phyloP scores from a whole-genome alignment of 768 basidiomycete genomes.

The Tubosaeta sp. region DNA sequence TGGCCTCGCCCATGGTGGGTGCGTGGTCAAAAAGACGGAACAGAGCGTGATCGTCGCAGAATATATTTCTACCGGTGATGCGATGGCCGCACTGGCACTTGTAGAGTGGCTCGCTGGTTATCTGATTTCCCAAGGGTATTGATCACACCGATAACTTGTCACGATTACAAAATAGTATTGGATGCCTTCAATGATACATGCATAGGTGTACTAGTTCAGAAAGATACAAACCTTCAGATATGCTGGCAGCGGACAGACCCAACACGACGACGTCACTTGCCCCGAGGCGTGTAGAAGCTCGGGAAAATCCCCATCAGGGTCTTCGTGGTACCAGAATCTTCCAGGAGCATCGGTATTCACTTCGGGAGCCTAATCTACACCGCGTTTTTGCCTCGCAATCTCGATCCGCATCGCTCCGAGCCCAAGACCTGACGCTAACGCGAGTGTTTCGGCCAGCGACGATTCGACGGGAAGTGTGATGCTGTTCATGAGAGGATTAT shows the following conservation, averaged over 20 bases:
- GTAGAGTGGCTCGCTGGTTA: no score
- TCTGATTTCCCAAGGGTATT: constrained; percentile 20
- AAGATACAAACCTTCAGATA: neutral
- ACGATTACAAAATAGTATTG: constrained; percentile 1
- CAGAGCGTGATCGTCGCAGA: no score
- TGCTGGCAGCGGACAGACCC: neutral
- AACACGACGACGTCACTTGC: neutral
- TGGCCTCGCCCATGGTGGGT: neutral
- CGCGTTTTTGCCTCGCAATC: constrained; percentile 39
- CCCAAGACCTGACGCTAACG: constrained; percentile 47
- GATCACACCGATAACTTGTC: neutral
- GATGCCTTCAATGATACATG: neutral
- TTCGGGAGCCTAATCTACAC: constrained; percentile 1
- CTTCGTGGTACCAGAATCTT: constrained; percentile 57
- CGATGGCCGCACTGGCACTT: no score
- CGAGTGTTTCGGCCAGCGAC: constrained; percentile 37
- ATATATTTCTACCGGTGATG: no score
- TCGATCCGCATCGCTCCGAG: constrained; percentile 68
- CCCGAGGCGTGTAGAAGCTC: constrained; percentile 29
- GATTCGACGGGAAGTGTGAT: constrained; percentile 58
- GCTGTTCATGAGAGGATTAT: constrained; percentile 52
- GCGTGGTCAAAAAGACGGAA: no score
- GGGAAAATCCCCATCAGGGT: constrained; percentile 30
- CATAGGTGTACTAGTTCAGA: neutral
- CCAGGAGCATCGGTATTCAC: constrained; percentile 6